phyloP scores from a whole-genome alignment of 208 protist genomes.

The Trypanosoma platydactyli region DNA sequence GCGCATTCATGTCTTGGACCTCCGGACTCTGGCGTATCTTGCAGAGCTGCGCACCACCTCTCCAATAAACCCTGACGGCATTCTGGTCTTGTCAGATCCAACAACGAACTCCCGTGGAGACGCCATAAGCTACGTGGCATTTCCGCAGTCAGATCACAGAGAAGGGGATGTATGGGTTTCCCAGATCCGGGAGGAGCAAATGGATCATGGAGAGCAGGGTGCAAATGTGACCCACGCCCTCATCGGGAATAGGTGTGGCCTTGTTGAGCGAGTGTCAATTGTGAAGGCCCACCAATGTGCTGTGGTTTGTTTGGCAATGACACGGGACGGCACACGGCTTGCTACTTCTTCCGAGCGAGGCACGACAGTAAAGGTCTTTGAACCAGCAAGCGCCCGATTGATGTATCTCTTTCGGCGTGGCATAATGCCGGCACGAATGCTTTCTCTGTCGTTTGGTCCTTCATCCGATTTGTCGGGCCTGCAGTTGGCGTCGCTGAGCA shows the following conservation, averaged over 20 bases:
- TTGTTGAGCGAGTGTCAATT: constrained; percentile 39
- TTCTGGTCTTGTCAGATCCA: constrained; percentile 43
- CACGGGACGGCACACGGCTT: constrained; percentile 28
- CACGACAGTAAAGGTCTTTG: constrained; percentile 70
- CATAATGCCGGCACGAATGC: constrained; percentile 37
- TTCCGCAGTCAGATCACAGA: constrained; percentile 33
- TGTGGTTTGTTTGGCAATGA: constrained; percentile 31
- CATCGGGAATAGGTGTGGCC: constrained; percentile 8
- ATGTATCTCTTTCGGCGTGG: constrained; percentile 51
- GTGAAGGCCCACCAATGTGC: constrained; percentile 28
- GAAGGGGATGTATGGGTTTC: constrained; percentile 35
- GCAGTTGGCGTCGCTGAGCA: constrained; percentile 50
- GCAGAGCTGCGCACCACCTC: constrained; percentile 50
- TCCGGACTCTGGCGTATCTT: constrained; percentile 50
- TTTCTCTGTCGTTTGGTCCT: constrained; percentile 46
- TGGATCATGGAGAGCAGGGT: not conserved
- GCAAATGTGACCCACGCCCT: not conserved
- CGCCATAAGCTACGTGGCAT: constrained; percentile 33
- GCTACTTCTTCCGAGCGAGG: constrained; percentile 62
- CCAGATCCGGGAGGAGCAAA: constrained; percentile 18
- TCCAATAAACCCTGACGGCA: constrained; percentile 39
- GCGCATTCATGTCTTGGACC: constrained; percentile 66
- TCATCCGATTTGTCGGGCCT: constrained; percentile 13
- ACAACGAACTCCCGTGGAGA: constrained; percentile 25
- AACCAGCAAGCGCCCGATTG: constrained; percentile 33